Evolutionary conservation across 257 asterid genomes (phyloP), one percentile per base, ranked within the genome.

Genomic region (Scutellaria galericulata): DNA sequence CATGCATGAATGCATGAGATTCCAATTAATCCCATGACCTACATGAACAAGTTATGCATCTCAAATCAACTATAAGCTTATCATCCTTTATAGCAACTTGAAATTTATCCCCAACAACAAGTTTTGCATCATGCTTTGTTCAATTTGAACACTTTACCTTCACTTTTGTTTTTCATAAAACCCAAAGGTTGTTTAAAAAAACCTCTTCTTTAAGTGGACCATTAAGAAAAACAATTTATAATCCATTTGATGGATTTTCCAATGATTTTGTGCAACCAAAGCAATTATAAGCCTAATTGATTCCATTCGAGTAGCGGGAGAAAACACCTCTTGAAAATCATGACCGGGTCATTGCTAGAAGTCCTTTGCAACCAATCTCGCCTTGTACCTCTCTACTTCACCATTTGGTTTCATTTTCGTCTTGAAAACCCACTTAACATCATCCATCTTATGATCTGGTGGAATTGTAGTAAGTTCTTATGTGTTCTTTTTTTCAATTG

Each of bases 261-360:
- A 6, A 7, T 3, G 12, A 8, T 53, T 53, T 18, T 53, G 52
- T 9, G 52, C 52, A 3, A 15, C 14, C 14, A 47, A 47, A 9
- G 57, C 57, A 42, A 67, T n/a, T 0, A 67, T 12, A 3, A 67
- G 12, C 14, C 62, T 51, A 6, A 68, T 44, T 9, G 42, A 37
- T 40, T 55, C 64, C 24, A 55, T 54, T 15, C 54, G 41, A 67
- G 64, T 65, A 14, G 39, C 64, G 0, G 20, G 64, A 52, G 39
- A 48, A 7, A 72, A 62, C 14, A 62, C 64, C 22, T 72, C 77
- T 9, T 50, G n/a, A 22, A 27, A 63, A 5, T 72, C 64, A 15
- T 20, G 14, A 1, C 71, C 64, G 0, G 10, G 42, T 15, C 59
- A 13, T 47, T 47, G 52, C 52, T 47, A 18, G 11, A 9, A 47